These are phyloP conservation scores for Diospyros kaki DNA, from an alignment of 148 eudicot genomes.

Conservation along the genomic window DNA sequence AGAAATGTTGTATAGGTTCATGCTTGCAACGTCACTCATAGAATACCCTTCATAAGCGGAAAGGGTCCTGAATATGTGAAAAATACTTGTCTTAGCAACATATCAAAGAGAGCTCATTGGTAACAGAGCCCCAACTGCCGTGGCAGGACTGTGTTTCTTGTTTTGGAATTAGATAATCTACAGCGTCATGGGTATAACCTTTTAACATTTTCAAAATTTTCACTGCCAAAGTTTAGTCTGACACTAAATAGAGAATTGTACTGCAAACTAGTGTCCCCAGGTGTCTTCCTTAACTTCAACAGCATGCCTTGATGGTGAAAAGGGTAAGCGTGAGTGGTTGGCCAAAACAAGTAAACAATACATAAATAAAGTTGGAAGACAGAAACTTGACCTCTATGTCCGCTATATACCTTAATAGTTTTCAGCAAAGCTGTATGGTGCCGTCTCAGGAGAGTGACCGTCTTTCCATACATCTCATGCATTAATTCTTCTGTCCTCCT, in stretches of 20 bases:
- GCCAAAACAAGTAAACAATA: not conserved
- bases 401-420: slow-evolving; percentile 61
- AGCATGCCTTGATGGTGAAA: not conserved
- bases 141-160: too few species aligned
- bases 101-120: too few species aligned
- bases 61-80: too few species aligned
- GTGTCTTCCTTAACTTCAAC: not conserved
- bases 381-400: not conserved
- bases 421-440: slow-evolving; percentile 85
- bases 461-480: slow-evolving; percentile 58
- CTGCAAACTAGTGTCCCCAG: not conserved
- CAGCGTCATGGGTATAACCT: too few species aligned
- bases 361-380: not conserved
- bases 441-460: slow-evolving; percentile 50
- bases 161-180: too few species aligned
- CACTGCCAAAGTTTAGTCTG: not conserved
- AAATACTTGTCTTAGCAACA: too few species aligned
- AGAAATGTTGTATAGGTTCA: too few species aligned
- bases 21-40: too few species aligned
- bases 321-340: not conserved
- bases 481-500: slow-evolving; percentile 69
- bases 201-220: too few species aligned
- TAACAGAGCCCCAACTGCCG: too few species aligned
- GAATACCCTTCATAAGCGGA: too few species aligned
- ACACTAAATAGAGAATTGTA: not conserved